These are phyloP conservation scores for Dactylonectria macrodidyma DNA, from an alignment of 2,329 filamentous ascomycete species.

Conservation along the genomic window DNA sequence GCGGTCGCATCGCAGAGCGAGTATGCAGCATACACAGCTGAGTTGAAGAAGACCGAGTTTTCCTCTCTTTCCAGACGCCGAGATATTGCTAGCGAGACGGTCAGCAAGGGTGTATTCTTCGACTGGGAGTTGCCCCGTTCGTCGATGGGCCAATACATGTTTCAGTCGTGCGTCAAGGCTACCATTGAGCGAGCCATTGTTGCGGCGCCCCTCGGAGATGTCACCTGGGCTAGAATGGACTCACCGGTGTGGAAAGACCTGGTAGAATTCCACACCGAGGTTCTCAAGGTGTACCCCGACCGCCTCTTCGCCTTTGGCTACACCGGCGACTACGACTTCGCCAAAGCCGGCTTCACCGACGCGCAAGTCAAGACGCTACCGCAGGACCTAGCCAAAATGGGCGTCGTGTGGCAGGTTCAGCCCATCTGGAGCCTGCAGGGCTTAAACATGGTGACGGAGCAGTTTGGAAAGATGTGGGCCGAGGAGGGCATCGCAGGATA, in stretches of 20 bases:
- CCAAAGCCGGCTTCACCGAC: slow-evolving; percentile 51
- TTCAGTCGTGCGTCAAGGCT: slow-evolving; percentile 49
- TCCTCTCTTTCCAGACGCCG: slow-evolving; percentile 30
- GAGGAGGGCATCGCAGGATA: slow-evolving; percentile 56
- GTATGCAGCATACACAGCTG: slow-evolving; percentile 43
- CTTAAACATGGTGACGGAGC: slow-evolving; percentile 50
- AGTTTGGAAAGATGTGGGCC: slow-evolving; percentile 52
- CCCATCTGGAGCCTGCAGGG: slow-evolving; percentile 57
- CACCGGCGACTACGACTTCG: slow-evolving; percentile 55
- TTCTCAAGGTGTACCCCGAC: slow-evolving; percentile 53
- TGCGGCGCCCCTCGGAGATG: slow-evolving; percentile 54
- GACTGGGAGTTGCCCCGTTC: slow-evolving; percentile 56
- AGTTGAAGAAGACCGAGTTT: slow-evolving; percentile 24
- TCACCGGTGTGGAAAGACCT: slow-evolving; percentile 54
- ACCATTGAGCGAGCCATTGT: slow-evolving; percentile 52
- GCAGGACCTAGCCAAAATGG: slow-evolving; percentile 54
- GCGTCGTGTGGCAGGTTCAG: slow-evolving; percentile 59
- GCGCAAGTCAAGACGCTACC: slow-evolving; percentile 51
- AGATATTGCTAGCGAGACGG: slow-evolving; percentile 40
- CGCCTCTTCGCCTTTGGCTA: slow-evolving; percentile 57
- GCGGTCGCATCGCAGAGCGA: slow-evolving; percentile 44
- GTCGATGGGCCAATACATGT: slow-evolving; percentile 54
- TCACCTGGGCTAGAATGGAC: slow-evolving; percentile 56
- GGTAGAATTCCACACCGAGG: slow-evolving; percentile 53
- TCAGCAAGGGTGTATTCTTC: slow-evolving; percentile 47